Evolutionary conservation across 2,329 filamentous ascomycete genomes (phyloP), one percentile per base, ranked within the genome.

Genomic region (Colletotrichum liriopes): DNA sequence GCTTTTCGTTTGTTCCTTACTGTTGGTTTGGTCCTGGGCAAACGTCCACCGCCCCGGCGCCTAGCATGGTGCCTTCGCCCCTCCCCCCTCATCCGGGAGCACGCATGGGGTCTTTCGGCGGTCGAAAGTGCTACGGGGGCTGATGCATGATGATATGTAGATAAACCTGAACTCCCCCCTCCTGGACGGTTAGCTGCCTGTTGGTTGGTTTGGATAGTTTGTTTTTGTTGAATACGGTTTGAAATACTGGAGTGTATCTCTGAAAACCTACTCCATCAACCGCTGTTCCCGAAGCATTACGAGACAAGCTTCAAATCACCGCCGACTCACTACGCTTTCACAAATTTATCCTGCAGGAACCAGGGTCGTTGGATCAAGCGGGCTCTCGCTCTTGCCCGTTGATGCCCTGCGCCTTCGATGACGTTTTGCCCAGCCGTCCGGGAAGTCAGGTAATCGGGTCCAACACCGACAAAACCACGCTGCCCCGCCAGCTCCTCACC

Each of bases 401-500:
- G 29, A 32, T 39, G 60, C 47, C 23, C 5, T 26, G 3, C 35
- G 47, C 65, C 32, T 58, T 63, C 16, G 52, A 70, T 70, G 70
- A 65, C 70, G 65, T 72, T 70, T 45, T 52, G 65, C 65, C 60
- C 41, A 70, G 70, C 26, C 60, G 23, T 23, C 32, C n/a, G 8
- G 49, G 18, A 23, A 55, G 18, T 9, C 18, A 43, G 16, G 47
- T 51, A 68, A 58, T 29, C 56, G 58, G 43, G 23, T 37, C 35
- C 45, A 39, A n/a, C 32, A 32, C 23, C 56, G 26, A 49, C 41
- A 39, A 26, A 67, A 43, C 20, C 45, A 26, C n/a, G 37, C 52
- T 16, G 49, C 55, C 45, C 39, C 4, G 32, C 43, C 26, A 26
- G 8, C 16, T 51, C n/a, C 9, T 23, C 9, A 23, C n/a, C 35